These are phyloP conservation scores for Babesia caballi DNA, from an alignment of 169 alveolate species.

Conservation along the genomic window DNA sequence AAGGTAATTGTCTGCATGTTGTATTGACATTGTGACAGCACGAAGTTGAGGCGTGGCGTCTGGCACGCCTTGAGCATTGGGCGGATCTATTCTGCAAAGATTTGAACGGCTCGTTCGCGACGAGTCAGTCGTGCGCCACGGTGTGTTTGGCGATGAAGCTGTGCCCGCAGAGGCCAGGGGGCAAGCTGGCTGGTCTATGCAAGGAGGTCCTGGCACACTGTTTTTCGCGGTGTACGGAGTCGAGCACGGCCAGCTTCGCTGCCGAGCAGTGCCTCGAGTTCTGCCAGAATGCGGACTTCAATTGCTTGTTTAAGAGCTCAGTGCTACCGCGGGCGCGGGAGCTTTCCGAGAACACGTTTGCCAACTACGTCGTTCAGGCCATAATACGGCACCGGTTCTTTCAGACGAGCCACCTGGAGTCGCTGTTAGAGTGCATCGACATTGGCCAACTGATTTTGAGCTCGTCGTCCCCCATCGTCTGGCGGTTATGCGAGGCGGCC, in stretches of 20 bases:
- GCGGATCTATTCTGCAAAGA: conserved; percentile 22
- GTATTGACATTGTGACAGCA: neutral
- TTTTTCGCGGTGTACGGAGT: neutral
- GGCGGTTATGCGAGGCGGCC: conserved; percentile 48
- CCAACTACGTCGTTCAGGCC: conserved; percentile 53
- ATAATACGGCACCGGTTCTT: conserved; percentile 30
- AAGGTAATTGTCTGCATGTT: neutral
- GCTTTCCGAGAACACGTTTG: conserved; percentile 18
- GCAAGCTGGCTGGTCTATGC: neutral
- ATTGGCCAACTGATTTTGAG: conserved; percentile 1
- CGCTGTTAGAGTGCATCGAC: conserved; percentile 13
- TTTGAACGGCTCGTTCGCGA: conserved; percentile 1
- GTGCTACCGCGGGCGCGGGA: conserved; percentile 20
- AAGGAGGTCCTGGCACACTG: neutral
- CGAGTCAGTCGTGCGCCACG: conserved; percentile 42
- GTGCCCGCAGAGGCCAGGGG: neutral
- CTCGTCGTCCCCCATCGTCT: conserved; percentile 12
- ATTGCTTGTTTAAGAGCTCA: neutral
- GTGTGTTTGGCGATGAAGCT: conserved; percentile 17
- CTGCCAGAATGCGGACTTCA: conserved; percentile 34
- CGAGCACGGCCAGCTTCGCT: conserved; percentile 27
- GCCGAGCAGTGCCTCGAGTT: conserved; percentile 18
- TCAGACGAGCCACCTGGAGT: conserved; percentile 33
- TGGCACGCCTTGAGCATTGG: conserved; percentile 23
- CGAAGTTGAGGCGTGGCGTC: conserved; percentile 20